Evolutionary conservation across 2,329 filamentous ascomycete species (phyloP), one percentile per base, ranked within the genome.

Genomic region (Penicillium sp.): DNA sequence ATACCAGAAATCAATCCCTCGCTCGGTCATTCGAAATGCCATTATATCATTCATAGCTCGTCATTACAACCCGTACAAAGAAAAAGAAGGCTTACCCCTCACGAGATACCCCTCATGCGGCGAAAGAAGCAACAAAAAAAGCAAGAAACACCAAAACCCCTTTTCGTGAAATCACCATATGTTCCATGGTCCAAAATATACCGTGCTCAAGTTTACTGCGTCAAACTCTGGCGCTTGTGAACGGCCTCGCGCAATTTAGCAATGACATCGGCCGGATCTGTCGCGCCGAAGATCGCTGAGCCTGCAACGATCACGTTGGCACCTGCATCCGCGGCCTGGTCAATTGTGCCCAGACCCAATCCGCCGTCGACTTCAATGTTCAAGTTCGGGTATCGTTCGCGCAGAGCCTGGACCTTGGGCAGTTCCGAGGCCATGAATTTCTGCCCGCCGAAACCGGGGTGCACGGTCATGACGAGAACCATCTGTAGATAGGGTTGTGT

Each of bases 351-450:
- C 37, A 87, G 80, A 1, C 87, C 88, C 30, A 98, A 67, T 2
- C 92, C 92, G 36, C 92, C 92, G 62, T 98, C 92, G 27, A 98
- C 90, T 68, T 98, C 92, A 56, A 98, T 98, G 69, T 95, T 92
- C 45, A 98, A 70, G 4, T 95, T 77, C 2, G 92, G 90, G 62
- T 96, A 98, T 57, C 78, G 80, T 60, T 82, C 71, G 43, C 92
- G 80, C 52, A 98, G 73, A 26, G 82, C 87, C 50, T 83, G 69
- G 15, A 98, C 92, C 71, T 98, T 98, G 60, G 90, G 88, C 51
- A 98, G 78, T 70, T 95, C 87, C 5, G 85, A 86, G 9, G 87
- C 81, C 88, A 96, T 96, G 74, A 98, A 98, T 61, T 95, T 95
- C 63, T 98, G 92, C 5, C 92, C 92, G 47, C 92, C 92, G 60